Conservation (phyloP, 192 early-diverging fungal genomes). For the Chytriomyces confervae region DNA sequence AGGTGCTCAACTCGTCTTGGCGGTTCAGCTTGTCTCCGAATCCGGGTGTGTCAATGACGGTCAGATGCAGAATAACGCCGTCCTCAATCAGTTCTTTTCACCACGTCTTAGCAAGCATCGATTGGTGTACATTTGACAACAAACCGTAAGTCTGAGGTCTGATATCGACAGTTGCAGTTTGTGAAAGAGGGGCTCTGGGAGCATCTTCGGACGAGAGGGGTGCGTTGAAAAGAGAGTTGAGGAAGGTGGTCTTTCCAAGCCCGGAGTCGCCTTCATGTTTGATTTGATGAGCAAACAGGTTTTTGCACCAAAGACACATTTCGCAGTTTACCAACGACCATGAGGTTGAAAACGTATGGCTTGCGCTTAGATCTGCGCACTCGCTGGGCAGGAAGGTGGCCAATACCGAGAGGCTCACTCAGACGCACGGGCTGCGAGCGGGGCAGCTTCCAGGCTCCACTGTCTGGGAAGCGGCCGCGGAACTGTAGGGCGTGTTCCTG, state of each 20-base stretch:
- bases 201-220: conserved; percentile 67
- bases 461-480: conserved; percentile 73
- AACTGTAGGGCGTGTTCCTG: conserved; percentile 67
- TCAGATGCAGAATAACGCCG: conserved; percentile 92
- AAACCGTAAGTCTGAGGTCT: conserved; percentile 84
- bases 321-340: conserved; percentile 80
- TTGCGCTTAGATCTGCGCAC: conserved; percentile 69
- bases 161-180: conserved; percentile 89
- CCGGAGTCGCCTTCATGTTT: conserved; percentile 79
- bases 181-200: conserved; percentile 59
- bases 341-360: conserved; percentile 84
- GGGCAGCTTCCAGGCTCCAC: conserved; percentile 84
- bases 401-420: conserved; percentile 69
- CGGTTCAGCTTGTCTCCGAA: conserved; percentile 98
- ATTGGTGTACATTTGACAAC: conserved; percentile 22
- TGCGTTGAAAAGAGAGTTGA: conserved; percentile 97
- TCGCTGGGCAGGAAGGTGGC: conserved; percentile 71
- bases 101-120: neutral
- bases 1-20: conserved; percentile 75
- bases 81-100: conserved; percentile 88
- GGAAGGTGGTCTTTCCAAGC: conserved; percentile 97
- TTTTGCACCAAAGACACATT: conserved; percentile 35
- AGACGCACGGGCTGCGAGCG: conserved; percentile 63
- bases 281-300: neutral
- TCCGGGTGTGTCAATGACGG: conserved; percentile 97